Evolutionary conservation across 2,329 filamentous ascomycete species (phyloP).

Genomic region (Colletotrichum sp.): DNA sequence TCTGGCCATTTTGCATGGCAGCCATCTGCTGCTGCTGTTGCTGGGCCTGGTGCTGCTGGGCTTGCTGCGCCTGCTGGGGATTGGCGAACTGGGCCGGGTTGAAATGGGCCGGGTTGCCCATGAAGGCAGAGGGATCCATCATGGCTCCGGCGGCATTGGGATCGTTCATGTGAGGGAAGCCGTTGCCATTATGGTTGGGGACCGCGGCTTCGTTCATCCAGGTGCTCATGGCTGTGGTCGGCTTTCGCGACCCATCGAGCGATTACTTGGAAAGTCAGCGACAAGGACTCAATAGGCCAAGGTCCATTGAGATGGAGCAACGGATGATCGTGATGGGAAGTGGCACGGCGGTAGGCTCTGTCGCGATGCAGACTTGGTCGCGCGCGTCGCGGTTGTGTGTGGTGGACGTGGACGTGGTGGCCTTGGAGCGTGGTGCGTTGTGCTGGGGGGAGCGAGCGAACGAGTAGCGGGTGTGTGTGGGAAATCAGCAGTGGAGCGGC

Average conservation of each 20-base stretch:
- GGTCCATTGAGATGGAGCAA: conserved; percentile 48
- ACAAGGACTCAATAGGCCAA: conserved; percentile 42
- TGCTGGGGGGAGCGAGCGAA: conserved; percentile 9
- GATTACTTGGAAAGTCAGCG: conserved; percentile 51
- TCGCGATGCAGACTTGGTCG: conserved; percentile 20
- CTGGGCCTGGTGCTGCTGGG: conserved; percentile 24
- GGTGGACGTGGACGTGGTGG: conserved; percentile 38
- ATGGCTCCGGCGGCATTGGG: conserved; percentile 61
- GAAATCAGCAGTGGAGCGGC: conserved; percentile 20
- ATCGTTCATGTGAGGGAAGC: conserved; percentile 70
- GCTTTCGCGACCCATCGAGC: conserved; percentile 53
- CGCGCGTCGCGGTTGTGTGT: conserved; percentile 25
- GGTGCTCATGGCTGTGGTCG: conserved; percentile 68
- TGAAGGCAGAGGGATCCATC: conserved; percentile 71
- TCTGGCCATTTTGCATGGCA: conserved; percentile 80
- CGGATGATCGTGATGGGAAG: conserved; percentile 29
- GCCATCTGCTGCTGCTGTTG: conserved; percentile 52
- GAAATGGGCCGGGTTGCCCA: conserved; percentile 66
- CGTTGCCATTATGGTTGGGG: conserved; percentile 74
- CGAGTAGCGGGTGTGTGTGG: conserved; percentile 12
- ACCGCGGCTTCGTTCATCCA: conserved; percentile 75
- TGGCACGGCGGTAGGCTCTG: conserved; percentile 44
- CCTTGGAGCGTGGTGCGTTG: conserved; percentile 18
- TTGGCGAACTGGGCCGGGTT: conserved; percentile 62
- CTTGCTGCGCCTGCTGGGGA: conserved; percentile 41